Conservation (phyloP, 495 filamentous ascomycete genomes). For the Penicillium manginii region DNA sequence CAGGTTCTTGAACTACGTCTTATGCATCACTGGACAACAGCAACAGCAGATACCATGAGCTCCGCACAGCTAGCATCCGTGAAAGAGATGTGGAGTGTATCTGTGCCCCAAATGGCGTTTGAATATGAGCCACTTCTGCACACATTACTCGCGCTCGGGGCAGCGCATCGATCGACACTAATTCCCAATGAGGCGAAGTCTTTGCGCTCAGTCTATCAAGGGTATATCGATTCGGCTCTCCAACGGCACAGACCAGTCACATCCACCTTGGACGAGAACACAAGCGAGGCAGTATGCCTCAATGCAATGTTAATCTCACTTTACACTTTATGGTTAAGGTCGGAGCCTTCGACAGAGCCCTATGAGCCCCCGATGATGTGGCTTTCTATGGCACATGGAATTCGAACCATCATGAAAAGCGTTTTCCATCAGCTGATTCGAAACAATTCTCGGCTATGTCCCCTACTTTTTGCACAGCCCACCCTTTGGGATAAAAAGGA, state of each 20-base stretch:
- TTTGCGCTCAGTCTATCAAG: slow-evolving; percentile 25
- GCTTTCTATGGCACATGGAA: slow-evolving; percentile 25
- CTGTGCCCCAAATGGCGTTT: slow-evolving; percentile 29
- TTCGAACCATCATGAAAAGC: slow-evolving; percentile 20
- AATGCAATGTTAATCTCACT: slow-evolving; percentile 27
- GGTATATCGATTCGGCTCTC: slow-evolving; percentile 26
- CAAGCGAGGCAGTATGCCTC: slow-evolving; percentile 19
- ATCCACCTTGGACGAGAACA: slow-evolving; percentile 13
- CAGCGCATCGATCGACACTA: slow-evolving; percentile 24
- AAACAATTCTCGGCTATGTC: slow-evolving; percentile 17
- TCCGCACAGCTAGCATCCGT: slow-evolving; percentile 20
- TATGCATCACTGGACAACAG: slow-evolving; percentile 28
- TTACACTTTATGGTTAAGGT: slow-evolving; percentile 24
- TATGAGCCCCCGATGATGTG: slow-evolving; percentile 28
- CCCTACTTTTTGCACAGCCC: slow-evolving; percentile 21
- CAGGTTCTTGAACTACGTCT: slow-evolving; percentile 27
- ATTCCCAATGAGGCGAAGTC: slow-evolving; percentile 20
- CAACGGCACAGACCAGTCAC: slow-evolving; percentile 22
- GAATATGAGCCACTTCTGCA: slow-evolving; percentile 31
- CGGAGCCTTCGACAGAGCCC: slow-evolving; percentile 18
- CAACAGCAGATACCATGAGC: slow-evolving; percentile 26
- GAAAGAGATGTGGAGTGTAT: slow-evolving; percentile 23
- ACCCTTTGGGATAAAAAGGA: slow-evolving; percentile 10
- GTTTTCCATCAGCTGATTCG: slow-evolving; percentile 16
- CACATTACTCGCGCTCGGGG: slow-evolving; percentile 27